These are phyloP conservation scores for Penicillium oxalicum DNA, from an alignment of 2,329 filamentous ascomycete genomes.

Conservation along the genomic window DNA sequence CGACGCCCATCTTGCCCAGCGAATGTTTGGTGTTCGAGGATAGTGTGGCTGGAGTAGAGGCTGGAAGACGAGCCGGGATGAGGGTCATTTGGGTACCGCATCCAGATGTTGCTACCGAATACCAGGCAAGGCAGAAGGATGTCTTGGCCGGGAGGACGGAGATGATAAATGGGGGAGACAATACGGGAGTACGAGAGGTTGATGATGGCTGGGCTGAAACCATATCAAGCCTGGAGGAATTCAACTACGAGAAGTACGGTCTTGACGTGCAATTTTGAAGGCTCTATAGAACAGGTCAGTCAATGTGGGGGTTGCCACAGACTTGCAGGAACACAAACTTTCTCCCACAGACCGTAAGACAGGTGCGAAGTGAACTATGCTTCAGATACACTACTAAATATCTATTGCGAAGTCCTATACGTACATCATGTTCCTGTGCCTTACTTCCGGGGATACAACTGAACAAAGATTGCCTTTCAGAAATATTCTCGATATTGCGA, in stretches of 20 bases:
- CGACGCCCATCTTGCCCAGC: conserved; percentile 14
- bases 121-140: conserved; percentile 21
- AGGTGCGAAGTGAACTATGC: background rate
- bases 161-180: conserved; percentile 23
- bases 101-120: conserved; percentile 30
- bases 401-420: background rate
- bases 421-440: background rate
- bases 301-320: background rate
- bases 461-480: background rate
- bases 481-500: background rate
- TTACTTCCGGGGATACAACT: background rate
- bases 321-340: background rate
- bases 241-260: conserved; percentile 36
- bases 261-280: conserved; percentile 17
- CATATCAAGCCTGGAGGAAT: conserved; percentile 33
- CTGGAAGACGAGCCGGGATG: conserved; percentile 30
- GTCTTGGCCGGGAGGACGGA: conserved; percentile 22
- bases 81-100: conserved; percentile 33
- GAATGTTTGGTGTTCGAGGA: conserved; percentile 35
- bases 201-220: conserved; percentile 38
- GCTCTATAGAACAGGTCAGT: background rate
- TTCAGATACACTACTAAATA: background rate
- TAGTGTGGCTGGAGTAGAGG: conserved; percentile 28
- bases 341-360: background rate
- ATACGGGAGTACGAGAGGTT: conserved; percentile 30